phyloP scores from a whole-genome alignment of 2,329 filamentous ascomycete genomes.

The Diaporthe vexans region DNA sequence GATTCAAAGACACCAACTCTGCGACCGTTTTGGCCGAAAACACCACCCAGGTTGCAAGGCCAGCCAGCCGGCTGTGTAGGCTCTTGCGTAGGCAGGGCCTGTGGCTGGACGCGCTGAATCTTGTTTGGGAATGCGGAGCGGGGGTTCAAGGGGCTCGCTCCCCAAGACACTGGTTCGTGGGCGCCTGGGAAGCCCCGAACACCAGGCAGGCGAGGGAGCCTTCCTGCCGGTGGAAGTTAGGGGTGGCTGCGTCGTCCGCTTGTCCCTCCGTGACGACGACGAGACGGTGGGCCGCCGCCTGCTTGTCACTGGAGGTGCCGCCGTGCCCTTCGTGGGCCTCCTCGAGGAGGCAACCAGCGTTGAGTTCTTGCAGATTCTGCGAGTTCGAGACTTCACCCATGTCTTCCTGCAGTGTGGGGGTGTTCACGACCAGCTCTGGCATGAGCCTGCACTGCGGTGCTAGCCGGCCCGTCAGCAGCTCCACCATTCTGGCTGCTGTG shows the following conservation, averaged over 20 bases:
- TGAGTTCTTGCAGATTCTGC: constrained; percentile 74
- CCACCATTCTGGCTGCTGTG: too few relatives aligned
- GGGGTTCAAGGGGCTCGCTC: neutral
- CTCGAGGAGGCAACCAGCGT: constrained; percentile 75
- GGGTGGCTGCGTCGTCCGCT: neutral
- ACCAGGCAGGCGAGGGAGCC: neutral
- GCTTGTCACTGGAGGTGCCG: constrained; percentile 94
- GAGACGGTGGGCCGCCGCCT: constrained; percentile 61
- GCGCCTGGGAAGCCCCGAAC: rapidly evolving
- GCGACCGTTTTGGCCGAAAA: too few relatives aligned
- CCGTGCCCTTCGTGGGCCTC: constrained; percentile 83
- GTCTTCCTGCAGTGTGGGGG: constrained; percentile 86
- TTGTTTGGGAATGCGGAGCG: neutral
- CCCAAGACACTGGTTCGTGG: neutral
- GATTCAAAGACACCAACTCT: too few relatives aligned
- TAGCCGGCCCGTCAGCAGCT: too few relatives aligned
- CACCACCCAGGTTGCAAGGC: too few relatives aligned
- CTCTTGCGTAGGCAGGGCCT: too few relatives aligned
- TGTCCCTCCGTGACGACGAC: neutral
- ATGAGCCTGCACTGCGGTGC: too few relatives aligned
- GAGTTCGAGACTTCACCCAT: constrained; percentile 73
- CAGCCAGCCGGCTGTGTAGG: too few relatives aligned
- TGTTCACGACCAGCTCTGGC: constrained; percentile 69
- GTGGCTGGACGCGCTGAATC: too few relatives aligned
- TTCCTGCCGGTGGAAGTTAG: neutral